Conservation (phyloP, 2,329 filamentous ascomycete species). For the Massarina eburnea region DNA sequence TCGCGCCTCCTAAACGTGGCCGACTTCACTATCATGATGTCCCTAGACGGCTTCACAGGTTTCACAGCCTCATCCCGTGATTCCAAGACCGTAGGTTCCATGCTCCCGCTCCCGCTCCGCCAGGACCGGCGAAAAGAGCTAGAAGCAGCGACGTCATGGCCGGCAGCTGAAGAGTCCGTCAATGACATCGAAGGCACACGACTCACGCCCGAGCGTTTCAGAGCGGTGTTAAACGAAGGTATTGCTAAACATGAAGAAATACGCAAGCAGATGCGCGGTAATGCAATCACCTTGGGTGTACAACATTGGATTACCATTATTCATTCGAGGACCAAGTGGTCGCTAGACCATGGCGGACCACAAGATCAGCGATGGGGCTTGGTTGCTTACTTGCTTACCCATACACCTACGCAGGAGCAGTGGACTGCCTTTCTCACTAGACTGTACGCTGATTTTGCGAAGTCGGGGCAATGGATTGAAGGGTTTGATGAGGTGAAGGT, state of each 20-base stretch:
- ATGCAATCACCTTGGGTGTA: constrained; percentile 1
- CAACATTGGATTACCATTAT: constrained; percentile 11
- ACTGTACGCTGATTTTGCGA: constrained; percentile 1
- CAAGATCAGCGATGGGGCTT: constrained; percentile 9
- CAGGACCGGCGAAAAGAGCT: background rate
- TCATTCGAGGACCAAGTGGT: constrained; percentile 7
- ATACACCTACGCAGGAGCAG: constrained; percentile 3
- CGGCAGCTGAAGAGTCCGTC: background rate
- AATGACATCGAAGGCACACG: background rate
- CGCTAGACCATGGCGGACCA: constrained; percentile 7
- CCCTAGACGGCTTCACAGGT: constrained; percentile 4
- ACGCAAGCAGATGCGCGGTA: constrained; percentile 1
- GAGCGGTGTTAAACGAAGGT: background rate
- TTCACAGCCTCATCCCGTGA: constrained; percentile 1
- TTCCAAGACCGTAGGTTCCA: constrained; percentile 5
- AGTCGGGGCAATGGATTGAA: constrained; percentile 7
- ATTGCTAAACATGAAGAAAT: background rate
- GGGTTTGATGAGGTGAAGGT: constrained; percentile 3
- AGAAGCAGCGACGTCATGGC: background rate
- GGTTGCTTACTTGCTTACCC: constrained; percentile 8
- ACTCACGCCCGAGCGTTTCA: background rate
- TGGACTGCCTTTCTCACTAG: constrained; percentile 6
- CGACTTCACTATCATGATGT: constrained; percentile 8
- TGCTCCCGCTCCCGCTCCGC: constrained; percentile 4
- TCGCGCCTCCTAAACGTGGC: background rate